Percentiles rank a stretch among this genome's conserved stretches.
These are phyloP conservation scores for Gigaspora rosea DNA, from an alignment of 192 early-diverging fungal genomes.

Conservation along the genomic window DNA sequence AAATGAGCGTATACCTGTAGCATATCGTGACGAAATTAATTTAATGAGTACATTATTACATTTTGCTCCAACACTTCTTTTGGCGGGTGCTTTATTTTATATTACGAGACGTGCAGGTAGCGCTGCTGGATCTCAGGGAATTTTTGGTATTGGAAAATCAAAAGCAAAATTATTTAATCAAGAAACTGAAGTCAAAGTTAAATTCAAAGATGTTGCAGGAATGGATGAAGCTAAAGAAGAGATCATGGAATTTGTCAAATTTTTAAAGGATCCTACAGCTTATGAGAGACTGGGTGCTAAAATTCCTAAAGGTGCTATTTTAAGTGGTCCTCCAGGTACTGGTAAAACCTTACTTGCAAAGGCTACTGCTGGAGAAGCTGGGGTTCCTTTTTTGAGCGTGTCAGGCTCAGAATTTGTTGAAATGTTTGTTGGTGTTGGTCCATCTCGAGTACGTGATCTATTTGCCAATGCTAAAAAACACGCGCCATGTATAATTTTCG, in stretches of 20 bases:
- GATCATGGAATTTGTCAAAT: slow-evolving; percentile 99
- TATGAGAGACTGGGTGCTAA: slow-evolving; percentile 97
- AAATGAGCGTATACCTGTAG: slow-evolving; percentile 87
- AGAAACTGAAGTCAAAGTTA: slow-evolving; percentile 93
- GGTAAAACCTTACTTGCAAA: slow-evolving; percentile 99
- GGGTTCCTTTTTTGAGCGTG: slow-evolving; percentile 96
- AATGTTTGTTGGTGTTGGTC: slow-evolving; percentile 99
- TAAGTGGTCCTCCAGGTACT: slow-evolving; percentile 91
- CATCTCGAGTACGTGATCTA: slow-evolving; percentile 89
- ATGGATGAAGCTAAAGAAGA: slow-evolving; percentile 99
- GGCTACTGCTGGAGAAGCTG: slow-evolving; percentile 98
- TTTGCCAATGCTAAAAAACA: slow-evolving; percentile 98
- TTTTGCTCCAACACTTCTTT: slow-evolving; percentile 88
- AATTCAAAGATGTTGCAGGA: slow-evolving; percentile 99
- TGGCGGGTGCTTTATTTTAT: slow-evolving; percentile 87
- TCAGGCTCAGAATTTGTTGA: slow-evolving; percentile 99
- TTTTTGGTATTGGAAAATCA: slow-evolving; percentile 96
- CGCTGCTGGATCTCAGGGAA: slow-evolving; percentile 68
- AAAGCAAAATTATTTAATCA: slow-evolving; percentile 97
- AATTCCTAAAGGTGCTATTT: slow-evolving; percentile 97
- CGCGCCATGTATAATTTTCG: slow-evolving; percentile 98
- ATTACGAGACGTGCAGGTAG: slow-evolving; percentile 80
- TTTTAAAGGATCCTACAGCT: slow-evolving; percentile 88
- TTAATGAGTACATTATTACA: slow-evolving; percentile 75
- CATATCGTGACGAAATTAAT: slow-evolving; percentile 84